These are phyloP conservation scores for Gentiana straminea DNA, from an alignment of 257 asterid genomes.

Conservation along the genomic window DNA sequence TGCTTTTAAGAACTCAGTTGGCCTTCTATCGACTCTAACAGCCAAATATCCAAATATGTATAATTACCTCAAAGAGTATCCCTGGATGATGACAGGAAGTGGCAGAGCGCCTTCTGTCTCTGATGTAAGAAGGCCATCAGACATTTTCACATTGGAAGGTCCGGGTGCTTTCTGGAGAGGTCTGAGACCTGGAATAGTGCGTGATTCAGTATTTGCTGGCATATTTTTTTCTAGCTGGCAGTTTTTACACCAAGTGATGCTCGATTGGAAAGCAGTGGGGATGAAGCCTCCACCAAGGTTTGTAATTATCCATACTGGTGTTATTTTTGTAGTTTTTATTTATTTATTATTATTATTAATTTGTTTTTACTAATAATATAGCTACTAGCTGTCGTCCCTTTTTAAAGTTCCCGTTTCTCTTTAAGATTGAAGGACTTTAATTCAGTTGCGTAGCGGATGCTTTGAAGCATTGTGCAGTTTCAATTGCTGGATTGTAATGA, in stretches of 20 bases:
- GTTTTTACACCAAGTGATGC: conserved; percentile 51
- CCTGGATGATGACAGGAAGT: conserved; percentile 98
- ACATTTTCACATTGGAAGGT: conserved; percentile 71
- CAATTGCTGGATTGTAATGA: too few relatives aligned
- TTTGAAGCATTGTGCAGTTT: too few relatives aligned
- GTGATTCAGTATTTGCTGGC: conserved; percentile 88
- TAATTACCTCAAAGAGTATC: conserved; percentile 67
- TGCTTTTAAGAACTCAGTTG: conserved; percentile 48
- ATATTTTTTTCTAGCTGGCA: conserved; percentile 88
- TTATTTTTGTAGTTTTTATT: background rate
- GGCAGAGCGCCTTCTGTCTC: conserved; percentile 76
- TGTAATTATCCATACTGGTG: background rate
- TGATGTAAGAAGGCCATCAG: conserved; percentile 50
- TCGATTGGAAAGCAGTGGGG: conserved; percentile 89
- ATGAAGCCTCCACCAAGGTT: conserved; percentile 90
- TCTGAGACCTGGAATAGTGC: conserved; percentile 63
- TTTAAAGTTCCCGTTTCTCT: too few relatives aligned
- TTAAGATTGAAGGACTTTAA: too few relatives aligned
- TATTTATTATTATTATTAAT: too few relatives aligned
- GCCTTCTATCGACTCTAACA: conserved; percentile 62
- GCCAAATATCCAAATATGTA: conserved; percentile 41
- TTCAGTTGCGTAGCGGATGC: too few relatives aligned
- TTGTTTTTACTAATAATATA: too few relatives aligned
- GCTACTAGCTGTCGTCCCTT: too few relatives aligned
- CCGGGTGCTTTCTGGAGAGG: conserved; percentile 85